Evolutionary conservation across 139 green algal genomes (phyloP).

Genomic region (Picochlorum sp.): DNA sequence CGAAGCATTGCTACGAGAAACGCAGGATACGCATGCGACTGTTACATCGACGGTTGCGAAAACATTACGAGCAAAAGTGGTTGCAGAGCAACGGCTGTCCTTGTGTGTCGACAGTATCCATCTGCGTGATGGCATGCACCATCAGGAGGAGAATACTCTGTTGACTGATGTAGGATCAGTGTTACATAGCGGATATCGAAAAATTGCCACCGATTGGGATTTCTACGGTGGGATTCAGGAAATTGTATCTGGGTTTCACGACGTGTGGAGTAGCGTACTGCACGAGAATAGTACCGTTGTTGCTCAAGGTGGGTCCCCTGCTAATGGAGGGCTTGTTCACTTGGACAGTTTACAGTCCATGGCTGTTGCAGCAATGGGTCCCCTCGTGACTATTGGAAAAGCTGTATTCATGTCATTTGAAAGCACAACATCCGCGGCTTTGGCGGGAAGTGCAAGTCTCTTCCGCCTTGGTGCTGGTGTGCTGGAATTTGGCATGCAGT

Average conservation of each 20-base stretch:
- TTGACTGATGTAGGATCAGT: too few relatives aligned
- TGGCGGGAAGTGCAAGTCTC: constrained; percentile 43
- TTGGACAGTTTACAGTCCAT: constrained; percentile 28
- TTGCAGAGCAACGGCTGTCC: too few relatives aligned
- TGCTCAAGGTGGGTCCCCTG: background rate
- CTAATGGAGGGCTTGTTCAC: background rate
- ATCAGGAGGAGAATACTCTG: too few relatives aligned
- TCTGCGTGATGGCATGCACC: too few relatives aligned
- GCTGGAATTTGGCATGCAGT: constrained; percentile 33
- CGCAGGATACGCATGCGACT: constrained; percentile 3
- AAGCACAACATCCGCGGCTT: constrained; percentile 39
- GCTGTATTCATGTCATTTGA: constrained; percentile 23
- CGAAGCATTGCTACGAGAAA: background rate
- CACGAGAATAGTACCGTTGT: background rate
- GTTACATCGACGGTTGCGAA: too few relatives aligned
- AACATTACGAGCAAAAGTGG: too few relatives aligned
- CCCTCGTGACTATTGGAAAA: constrained; percentile 31
- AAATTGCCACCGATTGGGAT: too few relatives aligned
- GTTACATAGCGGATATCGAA: too few relatives aligned
- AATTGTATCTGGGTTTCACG: too few relatives aligned
- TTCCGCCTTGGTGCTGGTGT: constrained; percentile 43
- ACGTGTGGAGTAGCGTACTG: too few relatives aligned
- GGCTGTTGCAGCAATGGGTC: constrained; percentile 22
- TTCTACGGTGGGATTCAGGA: too few relatives aligned
- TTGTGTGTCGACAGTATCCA: too few relatives aligned